phyloP scores from a whole-genome alignment of 73 alveolate species.

The Tetrahymena malaccensis region DNA sequence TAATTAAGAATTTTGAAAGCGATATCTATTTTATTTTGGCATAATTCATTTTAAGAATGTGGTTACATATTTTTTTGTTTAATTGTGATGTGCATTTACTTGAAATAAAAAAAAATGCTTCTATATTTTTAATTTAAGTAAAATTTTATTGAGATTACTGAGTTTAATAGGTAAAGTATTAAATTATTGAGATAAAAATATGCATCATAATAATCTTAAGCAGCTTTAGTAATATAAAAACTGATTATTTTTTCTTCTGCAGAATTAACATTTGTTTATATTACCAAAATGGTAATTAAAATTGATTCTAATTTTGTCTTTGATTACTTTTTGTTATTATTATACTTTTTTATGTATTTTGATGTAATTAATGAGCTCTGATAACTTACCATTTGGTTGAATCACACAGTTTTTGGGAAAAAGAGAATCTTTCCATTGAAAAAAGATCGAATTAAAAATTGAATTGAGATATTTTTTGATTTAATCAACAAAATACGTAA shows the following conservation, averaged over 20 bases:
- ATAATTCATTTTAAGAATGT: no score
- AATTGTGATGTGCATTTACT: not conserved
- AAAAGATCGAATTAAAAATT: not conserved
- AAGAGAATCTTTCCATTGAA: not conserved
- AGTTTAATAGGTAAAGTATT: not conserved
- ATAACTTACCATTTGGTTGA: not conserved
- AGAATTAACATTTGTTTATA: not conserved
- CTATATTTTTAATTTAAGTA: not conserved
- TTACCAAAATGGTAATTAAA: no score
- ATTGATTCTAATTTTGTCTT: no score
- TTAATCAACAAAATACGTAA: not conserved
- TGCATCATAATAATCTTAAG: not conserved
- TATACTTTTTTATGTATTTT: no score
- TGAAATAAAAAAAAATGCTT: not conserved
- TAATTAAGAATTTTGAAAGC: no score
- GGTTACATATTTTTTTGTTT: not conserved
- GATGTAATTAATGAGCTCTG: not conserved
- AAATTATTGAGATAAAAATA: no score
- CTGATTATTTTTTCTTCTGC: not conserved
- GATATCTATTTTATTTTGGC: no score
- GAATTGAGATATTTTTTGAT: not conserved
- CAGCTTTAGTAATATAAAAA: not conserved
- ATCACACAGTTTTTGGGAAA: not conserved
- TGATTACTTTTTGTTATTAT: not conserved
- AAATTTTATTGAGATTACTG: not conserved